phyloP scores from a whole-genome alignment of 2,329 filamentous ascomycete genomes.

The Curvularia verruculosa region DNA sequence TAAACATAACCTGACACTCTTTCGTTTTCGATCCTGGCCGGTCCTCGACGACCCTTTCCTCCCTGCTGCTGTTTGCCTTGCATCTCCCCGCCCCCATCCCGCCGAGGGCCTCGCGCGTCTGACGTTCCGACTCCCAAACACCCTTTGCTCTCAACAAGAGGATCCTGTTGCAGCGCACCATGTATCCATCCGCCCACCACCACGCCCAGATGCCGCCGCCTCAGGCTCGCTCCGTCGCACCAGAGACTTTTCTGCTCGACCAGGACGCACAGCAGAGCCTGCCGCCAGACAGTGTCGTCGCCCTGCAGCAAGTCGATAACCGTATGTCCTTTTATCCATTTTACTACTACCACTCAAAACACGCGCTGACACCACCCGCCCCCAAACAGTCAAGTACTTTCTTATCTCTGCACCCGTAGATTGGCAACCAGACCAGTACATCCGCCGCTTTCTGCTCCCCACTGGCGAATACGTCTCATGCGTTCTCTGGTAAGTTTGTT shows the following conservation, averaged over 20 bases:
- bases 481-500: conserved; percentile 74
- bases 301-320: conserved; percentile 97
- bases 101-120: conserved; percentile 33
- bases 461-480: conserved; percentile 99
- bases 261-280: conserved; percentile 95
- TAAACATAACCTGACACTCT: conserved; percentile 47
- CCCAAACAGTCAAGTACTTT: conserved; percentile 95
- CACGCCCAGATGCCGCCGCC: conserved; percentile 82
- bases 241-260: conserved; percentile 98
- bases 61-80: conserved; percentile 42
- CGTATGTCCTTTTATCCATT: conserved; percentile 63
- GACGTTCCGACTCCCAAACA: conserved; percentile 38
- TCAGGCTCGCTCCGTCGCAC: conserved; percentile 72
- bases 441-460: conserved; percentile 90
- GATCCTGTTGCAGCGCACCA: conserved; percentile 50
- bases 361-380: conserved; percentile 32
- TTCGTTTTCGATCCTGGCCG: conserved; percentile 47
- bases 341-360: conserved; percentile 26
- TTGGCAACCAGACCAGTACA: conserved; percentile 96
- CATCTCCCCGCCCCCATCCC: conserved; percentile 15
- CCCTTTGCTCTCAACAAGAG: conserved; percentile 31
- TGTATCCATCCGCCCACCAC: conserved; percentile 65
- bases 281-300: conserved; percentile 94
- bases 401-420: conserved; percentile 98
- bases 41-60: conserved; percentile 43